Evolutionary conservation across 208 protist species (phyloP), one percentile per base, ranked within the genome.

Genomic region (Leptomonas pyrrhocoris): DNA sequence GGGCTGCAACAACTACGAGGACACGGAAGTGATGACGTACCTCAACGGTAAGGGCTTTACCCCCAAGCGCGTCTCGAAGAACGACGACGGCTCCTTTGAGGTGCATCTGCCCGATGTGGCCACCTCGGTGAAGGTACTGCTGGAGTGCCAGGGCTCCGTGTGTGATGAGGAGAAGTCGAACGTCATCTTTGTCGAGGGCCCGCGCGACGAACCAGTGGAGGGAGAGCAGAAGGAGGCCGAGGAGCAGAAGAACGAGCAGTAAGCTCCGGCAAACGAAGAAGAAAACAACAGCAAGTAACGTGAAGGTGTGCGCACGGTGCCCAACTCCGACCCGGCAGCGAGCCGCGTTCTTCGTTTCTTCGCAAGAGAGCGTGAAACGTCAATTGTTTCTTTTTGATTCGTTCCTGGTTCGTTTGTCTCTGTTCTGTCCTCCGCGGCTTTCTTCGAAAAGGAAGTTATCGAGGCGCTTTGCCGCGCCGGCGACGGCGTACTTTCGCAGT

Each of bases 81-180:
- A 85, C 42, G 86, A 88, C 27, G 92, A 94, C 54, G 90, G 87
- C 40, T 64, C 77, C 49, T 94, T 96, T 68, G 81, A 75, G 43
- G 80, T 96, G 0, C 70, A 86, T 16, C 73, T 96, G 57, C 65
- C 79, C 38, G 80, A 91, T 53, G 70, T 80, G 54, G 88, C 83
- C 21, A 93, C 82, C 13, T 85, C 89, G 15, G 89, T 96, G 57
- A 87, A 87, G 61, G 57, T 94, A 18, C 86, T 96, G n/a, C 81
- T 94, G 6, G 81, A 80, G 46, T 94, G 89, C 74, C 89, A 94
- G 58, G 90, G 85, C 56, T 81, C 85, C 66, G 81, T 96, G 7
- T 96, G 92, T 74, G 80, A 85, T 5, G 87, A 96, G 75, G 92
- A 96, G 73, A 77, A 88, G 38, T 94, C 89, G 40, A 94, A 94